Conservation (phyloP, 768 basidiomycete genomes). For the Galerina marginata region DNA sequence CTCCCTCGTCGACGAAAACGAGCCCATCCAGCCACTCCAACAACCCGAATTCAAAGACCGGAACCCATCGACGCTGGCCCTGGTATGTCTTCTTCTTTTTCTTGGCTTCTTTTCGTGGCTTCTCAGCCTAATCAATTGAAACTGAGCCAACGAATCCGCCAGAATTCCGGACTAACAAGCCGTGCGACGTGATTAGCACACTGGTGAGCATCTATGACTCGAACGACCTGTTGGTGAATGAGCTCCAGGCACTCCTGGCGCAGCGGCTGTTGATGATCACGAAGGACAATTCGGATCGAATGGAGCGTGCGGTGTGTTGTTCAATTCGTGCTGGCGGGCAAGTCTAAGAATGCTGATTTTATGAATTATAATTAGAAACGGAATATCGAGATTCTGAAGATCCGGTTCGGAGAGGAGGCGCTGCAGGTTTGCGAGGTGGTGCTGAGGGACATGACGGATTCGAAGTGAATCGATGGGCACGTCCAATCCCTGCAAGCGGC, state of each 20-base stretch:
- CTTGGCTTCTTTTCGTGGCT: background rate
- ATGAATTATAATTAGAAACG: slow-evolving; percentile 71
- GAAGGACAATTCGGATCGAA: slow-evolving; percentile 80
- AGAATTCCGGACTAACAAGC: slow-evolving; percentile 93
- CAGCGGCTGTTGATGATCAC: slow-evolving; percentile 81
- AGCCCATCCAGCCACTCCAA: slow-evolving; percentile 78
- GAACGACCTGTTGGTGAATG: slow-evolving; percentile 94
- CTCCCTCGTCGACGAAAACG: slow-evolving; percentile 83
- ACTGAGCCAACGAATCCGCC: background rate
- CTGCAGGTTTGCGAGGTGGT: slow-evolving; percentile 98
- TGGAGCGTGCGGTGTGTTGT: slow-evolving; percentile 65
- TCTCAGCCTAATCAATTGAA: background rate
- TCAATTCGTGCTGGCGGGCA: background rate
- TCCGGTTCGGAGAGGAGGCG: slow-evolving; percentile 92
- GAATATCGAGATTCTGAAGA: slow-evolving; percentile 93
- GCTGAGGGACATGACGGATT: slow-evolving; percentile 97
- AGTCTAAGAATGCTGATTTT: background rate
- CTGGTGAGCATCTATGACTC: slow-evolving; percentile 98
- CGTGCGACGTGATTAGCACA: slow-evolving; percentile 93
- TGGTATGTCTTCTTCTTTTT: slow-evolving; percentile 50
- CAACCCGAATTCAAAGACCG: slow-evolving; percentile 81
- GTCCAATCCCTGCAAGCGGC: slow-evolving; percentile 78
- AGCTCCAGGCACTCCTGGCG: slow-evolving; percentile 90
- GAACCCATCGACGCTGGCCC: slow-evolving; percentile 97
- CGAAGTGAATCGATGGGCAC: slow-evolving; percentile 86